Evolutionary conservation across 805 yeast genomes (phyloP), one percentile per base, ranked within the genome.

Genomic region (Candida suzukii): DNA sequence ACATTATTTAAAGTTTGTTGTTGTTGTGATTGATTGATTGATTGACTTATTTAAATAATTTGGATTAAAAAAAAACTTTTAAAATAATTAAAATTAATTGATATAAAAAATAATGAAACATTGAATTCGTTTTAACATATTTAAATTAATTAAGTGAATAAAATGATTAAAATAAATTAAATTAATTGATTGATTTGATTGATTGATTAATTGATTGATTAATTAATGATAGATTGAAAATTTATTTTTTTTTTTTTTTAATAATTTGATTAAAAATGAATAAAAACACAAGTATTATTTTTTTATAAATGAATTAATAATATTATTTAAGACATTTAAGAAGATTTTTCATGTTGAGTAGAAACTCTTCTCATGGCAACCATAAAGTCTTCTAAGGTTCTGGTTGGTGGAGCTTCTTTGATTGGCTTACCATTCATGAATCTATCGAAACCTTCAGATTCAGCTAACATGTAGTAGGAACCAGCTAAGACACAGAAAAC

Each of bases 401-500:
- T 80, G 58, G 76, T 78, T 51, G 70, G 70, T 37, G 69, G 64
- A 52, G 66, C 62, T 61, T 75, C 76, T 71, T 77, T 74, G 53
- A 65, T 53, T 65, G 81, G 74, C 71, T 76, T 79, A 73, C 93
- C 88, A 75, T 84, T 84, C 80, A 85, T 82, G 66, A 83, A 67
- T 74, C 81, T 77, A 73, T 84, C 95, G 62, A 84, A 84, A 48
- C 79, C 75, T 60, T 78, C 80, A 46, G 91, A 83, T 58, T 71
- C 78, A 50, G 91, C 78, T 95, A 88, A 85, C 67, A 85, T 65
- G 83, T 84, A 90, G 85, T 88, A 88, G 61, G 91, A 86, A 78
- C 96, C 96, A 68, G 95, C 95, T 75, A 88, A 70, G 70, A 82
- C 78, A 77, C 95, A 88, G 91, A 88, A 88, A 70, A 85, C 83